phyloP scores from a whole-genome alignment of 2,329 filamentous ascomycete species.

The Thelonectria discophora region DNA sequence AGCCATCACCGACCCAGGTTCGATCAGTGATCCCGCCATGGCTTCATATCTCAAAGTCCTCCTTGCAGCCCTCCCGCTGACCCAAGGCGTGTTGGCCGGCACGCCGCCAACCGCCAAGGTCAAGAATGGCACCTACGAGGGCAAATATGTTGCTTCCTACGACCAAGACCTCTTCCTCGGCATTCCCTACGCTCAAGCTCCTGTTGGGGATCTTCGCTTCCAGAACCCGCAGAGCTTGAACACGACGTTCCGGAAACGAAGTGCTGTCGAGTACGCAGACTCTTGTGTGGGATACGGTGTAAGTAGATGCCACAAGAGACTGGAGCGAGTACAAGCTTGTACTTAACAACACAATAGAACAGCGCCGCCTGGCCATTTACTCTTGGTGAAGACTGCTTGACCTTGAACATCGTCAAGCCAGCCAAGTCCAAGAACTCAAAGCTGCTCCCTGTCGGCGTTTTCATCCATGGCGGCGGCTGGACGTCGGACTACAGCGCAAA shows the following conservation, averaged over 20 bases:
- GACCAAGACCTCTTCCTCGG: conserved; percentile 36
- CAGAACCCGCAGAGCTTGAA: conserved; percentile 18
- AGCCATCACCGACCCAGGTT: background rate
- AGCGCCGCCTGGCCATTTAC: conserved; percentile 29
- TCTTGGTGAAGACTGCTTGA: conserved; percentile 35
- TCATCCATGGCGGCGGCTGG: conserved; percentile 52
- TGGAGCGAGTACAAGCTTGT: background rate
- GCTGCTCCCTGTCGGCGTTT: conserved; percentile 38
- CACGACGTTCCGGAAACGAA: conserved; percentile 23
- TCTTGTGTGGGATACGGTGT: conserved; percentile 41
- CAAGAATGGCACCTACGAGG: conserved; percentile 36
- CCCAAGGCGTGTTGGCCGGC: conserved; percentile 3
- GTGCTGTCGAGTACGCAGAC: conserved; percentile 37
- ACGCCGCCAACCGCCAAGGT: conserved; percentile 23
- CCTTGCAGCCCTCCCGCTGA: conserved; percentile 7
- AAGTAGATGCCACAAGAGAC: background rate
- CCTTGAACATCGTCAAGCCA: conserved; percentile 34
- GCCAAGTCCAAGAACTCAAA: conserved; percentile 20
- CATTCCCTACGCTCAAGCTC: conserved; percentile 34
- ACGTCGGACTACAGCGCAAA: conserved; percentile 53
- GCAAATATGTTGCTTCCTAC: conserved; percentile 32
- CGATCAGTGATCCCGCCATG: background rate
- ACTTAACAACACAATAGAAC: conserved; percentile 15
- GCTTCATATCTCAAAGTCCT: conserved; percentile 6
- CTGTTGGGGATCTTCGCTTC: conserved; percentile 10